Evolutionary conservation across 2,329 filamentous ascomycete species (phyloP), one percentile per base, ranked within the genome.

Genomic region (Claviceps sp.): DNA sequence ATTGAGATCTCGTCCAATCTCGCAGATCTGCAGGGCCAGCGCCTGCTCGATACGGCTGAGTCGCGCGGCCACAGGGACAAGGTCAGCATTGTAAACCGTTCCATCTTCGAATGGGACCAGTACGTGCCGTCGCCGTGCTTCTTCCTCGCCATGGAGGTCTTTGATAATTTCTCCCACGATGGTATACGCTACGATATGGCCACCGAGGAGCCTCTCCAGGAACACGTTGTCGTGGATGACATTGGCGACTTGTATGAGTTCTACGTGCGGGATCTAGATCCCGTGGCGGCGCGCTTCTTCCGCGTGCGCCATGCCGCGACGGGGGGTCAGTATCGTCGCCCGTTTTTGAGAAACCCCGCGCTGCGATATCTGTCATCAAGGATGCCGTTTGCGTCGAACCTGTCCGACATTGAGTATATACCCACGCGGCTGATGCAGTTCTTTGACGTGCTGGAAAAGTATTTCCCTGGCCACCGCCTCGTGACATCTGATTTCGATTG

Each of bases 81-180:
- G 63, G 89, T 97, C 52, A 87, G 95, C 61, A 95, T 98, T 65
- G 84, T 97, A 69, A 96, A 97, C 71, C 81, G 82, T 60, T 94
- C 87, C 62, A 87, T 98, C 64, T 97, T 98, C 64, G 89, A 95
- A 67, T 98, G 93, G 91, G 74, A 85, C 57, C 79, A 80, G 47
- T 87, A 86, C 58, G 87, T 96, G n/a, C 85, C 89, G 8, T 87
- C 85, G 2, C 93, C 91, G 0, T 97, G 93, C 72, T 98, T 95
- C 75, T 97, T 98, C 74, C 79, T 98, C 43, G 93, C 91, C 45
- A 85, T 98, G 69, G 93, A 98, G 70, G 93, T 98, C 58, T 95
- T 96, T 63, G 93, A 98, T 73, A 98, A 98, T 71, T 97, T 98
- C 65, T 84, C 89, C 38, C 94, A 98, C 72, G 93, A 98, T 70